These are phyloP conservation scores for Mycena olivaceomarginata DNA, from an alignment of 768 basidiomycete genomes.

Conservation along the genomic window DNA sequence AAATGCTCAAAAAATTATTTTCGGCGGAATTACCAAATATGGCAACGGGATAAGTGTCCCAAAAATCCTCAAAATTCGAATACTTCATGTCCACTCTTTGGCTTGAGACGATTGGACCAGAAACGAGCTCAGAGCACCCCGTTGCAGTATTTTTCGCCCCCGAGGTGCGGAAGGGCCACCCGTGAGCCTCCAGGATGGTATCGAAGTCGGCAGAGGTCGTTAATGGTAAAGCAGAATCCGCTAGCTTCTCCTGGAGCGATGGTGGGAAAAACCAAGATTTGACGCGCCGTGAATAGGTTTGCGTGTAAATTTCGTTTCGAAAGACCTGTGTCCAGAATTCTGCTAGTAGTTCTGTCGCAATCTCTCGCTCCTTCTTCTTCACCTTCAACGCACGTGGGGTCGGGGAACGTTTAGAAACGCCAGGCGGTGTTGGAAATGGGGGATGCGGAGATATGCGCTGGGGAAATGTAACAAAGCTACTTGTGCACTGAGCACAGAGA, in stretches of 20 bases:
- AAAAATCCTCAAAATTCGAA: no score
- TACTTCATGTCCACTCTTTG: no score
- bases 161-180: not conserved
- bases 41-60: no score
- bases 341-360: not conserved
- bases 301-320: not conserved
- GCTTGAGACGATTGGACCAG: no score
- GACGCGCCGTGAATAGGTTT: not conserved
- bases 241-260: not conserved
- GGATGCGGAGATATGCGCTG: no score
- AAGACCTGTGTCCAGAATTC: not conserved
- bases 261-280: not conserved
- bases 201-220: not conserved
- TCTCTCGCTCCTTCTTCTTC: not conserved
- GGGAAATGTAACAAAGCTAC: no score
- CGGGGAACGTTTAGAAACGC: not conserved
- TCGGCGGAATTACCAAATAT: no score
- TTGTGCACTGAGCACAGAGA: no score
- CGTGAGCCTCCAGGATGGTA: not conserved
- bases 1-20: no score
- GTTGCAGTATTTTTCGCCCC: no score
- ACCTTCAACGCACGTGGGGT: not conserved
- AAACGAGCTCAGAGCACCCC: no score
- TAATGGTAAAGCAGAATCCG: not conserved
- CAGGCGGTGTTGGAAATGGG: not conserved